Base-by-base conservation (phyloP, 2,329 filamentous ascomycete genomes). In the Scopulariopsis brevicaulis region DNA sequence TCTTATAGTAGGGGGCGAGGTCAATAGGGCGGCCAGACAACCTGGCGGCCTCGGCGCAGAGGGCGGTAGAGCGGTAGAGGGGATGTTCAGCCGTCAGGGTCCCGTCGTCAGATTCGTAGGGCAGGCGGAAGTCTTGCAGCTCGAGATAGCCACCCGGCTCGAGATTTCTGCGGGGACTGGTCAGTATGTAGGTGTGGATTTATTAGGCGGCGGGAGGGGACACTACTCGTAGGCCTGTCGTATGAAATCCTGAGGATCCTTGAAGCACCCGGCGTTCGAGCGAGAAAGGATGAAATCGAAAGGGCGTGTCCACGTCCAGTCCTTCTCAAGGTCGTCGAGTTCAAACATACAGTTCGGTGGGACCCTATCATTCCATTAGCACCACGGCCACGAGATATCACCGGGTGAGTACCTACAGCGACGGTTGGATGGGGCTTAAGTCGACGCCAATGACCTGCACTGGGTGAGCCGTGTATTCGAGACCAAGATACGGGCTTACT, bases 301-400 rank as follows among this genome's bases (percentile, higher is more conserved):
- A 55, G 74, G 67, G 56, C 76, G 64, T 1, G 74, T 70, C 52
- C 69, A 80, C 68, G 69, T 78, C 72, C 72, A 75, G 18, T 71
- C 66, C 34, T 67, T 74, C 63, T 82, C 78, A 40, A 80, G 77
- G 64, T 86, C 82, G 66, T 86, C 83, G 53, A 86, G 76, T 60
- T 84, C 74, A 60, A 86, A 86, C 61, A 79, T 76, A 58, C 84
- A 79, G 63, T 86, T 86, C 52, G 75, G 73, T 2, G 82, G 81
- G 2, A 83, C 76, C 53, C 60, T 32, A 32, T 32, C 28, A 8
- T 24, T 2, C 2, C 8, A 11, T 51, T 8, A 25, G 48, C 10
- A 11, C 22, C 12, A 2, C 22, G 24, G n/a, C 14, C 48, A 20
- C 11, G 7, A 8, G n/a, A n/a, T 20, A 14, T 11, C 20, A 25